Base-by-base conservation (phyloP, 1,284 basidiomycete genomes). In the Lentinula novae-zelandiae region DNA sequence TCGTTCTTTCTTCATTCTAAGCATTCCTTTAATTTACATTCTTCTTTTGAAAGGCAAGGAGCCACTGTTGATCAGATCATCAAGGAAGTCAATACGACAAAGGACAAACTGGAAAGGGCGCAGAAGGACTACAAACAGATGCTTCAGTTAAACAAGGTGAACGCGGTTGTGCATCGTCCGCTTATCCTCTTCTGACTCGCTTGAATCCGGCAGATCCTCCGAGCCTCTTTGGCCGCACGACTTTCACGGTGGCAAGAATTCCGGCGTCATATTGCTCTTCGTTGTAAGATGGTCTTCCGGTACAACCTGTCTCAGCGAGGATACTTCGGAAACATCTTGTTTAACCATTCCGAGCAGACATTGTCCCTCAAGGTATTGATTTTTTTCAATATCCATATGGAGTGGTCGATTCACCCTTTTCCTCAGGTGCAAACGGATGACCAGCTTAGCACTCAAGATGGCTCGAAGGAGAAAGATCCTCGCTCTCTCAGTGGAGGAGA, bases 401-500 rank as follows among this genome's bases (percentile, higher is more conserved):
- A 15, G 5, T 33, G 7, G 27, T 38, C 9, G 42, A 48, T 8
- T 53, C 22, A 22, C 44, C 50, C 57, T 57, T 33, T 36, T 52
- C 38, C 60, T 4, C 58, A 86, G 85, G 87, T 93, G 22, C 86
- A 90, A 78, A 92, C 90, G 7, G 89, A 93, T 63, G 89, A 92
- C 65, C 87, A 91, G 70, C 78, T 81, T 13, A 75, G 80, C 33
- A 89, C 85, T 2, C 84, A 88, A 71, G 77, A 74, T 7, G 78
- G 73, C 56, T 75, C 69, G 33, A 71, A 78, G 53, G 85, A 92
- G 66, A 93, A 92, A 73, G 91, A 93, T 69, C 87, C 92, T 3
- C 85, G 86, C 49, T 87, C 90, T 33, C 82, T 99, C 15, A 91
- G 89, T 69, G 96, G 96, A 53, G 96, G 96, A 48, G 96, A 99